Evolutionary conservation across 257 asterid species (phyloP), one percentile per base, ranked within the genome.

Genomic region (Perilla frutescens): DNA sequence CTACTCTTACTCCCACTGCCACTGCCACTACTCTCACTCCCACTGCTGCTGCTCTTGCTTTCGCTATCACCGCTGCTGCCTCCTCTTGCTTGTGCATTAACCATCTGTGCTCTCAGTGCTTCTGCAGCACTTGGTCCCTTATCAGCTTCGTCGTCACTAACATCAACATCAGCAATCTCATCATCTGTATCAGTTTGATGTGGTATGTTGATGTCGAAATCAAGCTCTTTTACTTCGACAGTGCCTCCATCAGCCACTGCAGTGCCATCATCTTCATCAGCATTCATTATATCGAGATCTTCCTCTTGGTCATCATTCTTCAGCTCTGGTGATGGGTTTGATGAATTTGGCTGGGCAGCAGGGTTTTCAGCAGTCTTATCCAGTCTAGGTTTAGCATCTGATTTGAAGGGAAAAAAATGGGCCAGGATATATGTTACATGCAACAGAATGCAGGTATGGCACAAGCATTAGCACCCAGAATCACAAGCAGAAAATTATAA

Each of bases 61-160:
- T 90, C 90, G 9, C 97, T 92, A 51, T 6, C 3, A 8, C 93
- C 83, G 41, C 88, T 79, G 51, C 92, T 84, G 13, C 74, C 76
- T 12, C 76, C 70, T 72, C 77, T 79, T 73, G 73, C 91, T 76
- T 76, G 80, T 32, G 87, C 96, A 62, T 79, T 81, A 26, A 89
- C 90, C 26, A 20, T 20, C 83, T 88, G 95, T 6, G 92, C 96
- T 84, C 90, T 80, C 67, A 95, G 96, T 12, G 86, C 97, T 87
- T 95, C 98, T 6, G 97, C 99, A 63, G 99, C 99, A 80, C 83
- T 92, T 6, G 76, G 87, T n/a, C 93, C 92, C 70, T 88, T 85
- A 43, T 81, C 89, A 2, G 79, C 93, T 72, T 88, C 96, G 54
- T 87, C 98, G 53, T 90, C 98, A 53, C 96, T 92, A 1, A 73